A percentile compares a stretch with the other conserved stretches of the same genome.
phyloP scores from a whole-genome alignment of 441 rosid species.

The Biscutella laevigata region DNA sequence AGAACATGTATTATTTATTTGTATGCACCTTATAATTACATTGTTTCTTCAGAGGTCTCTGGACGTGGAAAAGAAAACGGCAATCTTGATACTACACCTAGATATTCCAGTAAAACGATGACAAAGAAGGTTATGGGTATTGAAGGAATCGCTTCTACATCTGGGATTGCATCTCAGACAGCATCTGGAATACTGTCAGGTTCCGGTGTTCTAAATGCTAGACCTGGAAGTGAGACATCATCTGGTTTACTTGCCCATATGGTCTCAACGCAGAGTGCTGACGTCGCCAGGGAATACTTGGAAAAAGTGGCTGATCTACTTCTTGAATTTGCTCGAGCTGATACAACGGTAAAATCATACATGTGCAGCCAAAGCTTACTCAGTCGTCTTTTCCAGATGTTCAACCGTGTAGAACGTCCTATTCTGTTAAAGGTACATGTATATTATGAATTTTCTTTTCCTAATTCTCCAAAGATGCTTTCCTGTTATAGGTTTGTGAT shows the following conservation, averaged over 20 bases:
- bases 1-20: background rate
- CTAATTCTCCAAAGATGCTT: background rate
- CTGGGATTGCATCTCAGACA: conserved; percentile 83
- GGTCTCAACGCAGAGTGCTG: conserved; percentile 82
- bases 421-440: conserved; percentile 69
- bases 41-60: conserved; percentile 58
- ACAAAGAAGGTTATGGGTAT: conserved; percentile 51
- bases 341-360: conserved; percentile 77
- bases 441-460: background rate
- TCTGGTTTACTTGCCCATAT: conserved; percentile 78
- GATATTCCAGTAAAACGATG: conserved; percentile 42
- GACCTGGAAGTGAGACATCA: conserved; percentile 85
- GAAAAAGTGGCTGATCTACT: conserved; percentile 93
- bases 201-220: conserved; percentile 89
- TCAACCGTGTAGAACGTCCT: conserved; percentile 78
- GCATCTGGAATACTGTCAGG: conserved; percentile 92
- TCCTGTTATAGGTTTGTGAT: conserved; percentile 2
- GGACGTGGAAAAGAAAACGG: conserved; percentile 76
- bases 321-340: conserved; percentile 96
- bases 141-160: conserved; percentile 63
- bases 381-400: conserved; percentile 91
- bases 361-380: conserved; percentile 96
- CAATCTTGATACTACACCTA: conserved; percentile 53
- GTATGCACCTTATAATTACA: background rate
- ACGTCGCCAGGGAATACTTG: conserved; percentile 76